Evolutionary conservation across 139 green algal genomes (phyloP).

Genomic region (Auxenochlorella pyrenoidosa): DNA sequence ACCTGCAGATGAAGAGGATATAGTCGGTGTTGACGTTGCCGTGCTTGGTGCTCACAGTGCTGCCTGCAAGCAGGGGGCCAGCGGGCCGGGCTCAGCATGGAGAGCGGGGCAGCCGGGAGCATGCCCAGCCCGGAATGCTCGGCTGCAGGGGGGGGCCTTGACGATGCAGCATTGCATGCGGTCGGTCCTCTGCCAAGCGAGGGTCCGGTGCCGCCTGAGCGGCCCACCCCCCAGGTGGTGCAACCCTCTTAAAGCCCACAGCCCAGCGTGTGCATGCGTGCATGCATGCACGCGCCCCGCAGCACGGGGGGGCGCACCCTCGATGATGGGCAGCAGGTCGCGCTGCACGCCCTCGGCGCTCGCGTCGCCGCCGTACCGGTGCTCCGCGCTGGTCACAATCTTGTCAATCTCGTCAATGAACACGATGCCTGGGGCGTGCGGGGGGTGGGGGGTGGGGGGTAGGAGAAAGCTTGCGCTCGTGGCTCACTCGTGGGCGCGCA

Average conservation of each 20-base stretch:
- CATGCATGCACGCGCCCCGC: background rate
- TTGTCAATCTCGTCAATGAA: constrained; percentile 99
- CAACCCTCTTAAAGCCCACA: background rate
- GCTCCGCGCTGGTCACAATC: constrained; percentile 83
- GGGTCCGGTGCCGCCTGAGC: no score
- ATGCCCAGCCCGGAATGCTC: no score
- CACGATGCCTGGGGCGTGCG: constrained; percentile 80
- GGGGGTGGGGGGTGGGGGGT: background rate
- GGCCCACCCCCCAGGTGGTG: no score
- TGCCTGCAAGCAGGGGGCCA: constrained; percentile 35
- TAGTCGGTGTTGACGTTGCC: constrained; percentile 96
- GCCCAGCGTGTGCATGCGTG: background rate
- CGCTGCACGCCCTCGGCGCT: constrained; percentile 89
- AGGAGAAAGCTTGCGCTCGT: background rate
- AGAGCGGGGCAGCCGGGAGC: no score
- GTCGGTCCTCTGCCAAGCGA: no score
- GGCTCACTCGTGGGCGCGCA: no score
- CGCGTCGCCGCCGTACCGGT: constrained; percentile 67
- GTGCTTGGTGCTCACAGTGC: constrained; percentile 84
- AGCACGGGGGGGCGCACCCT: constrained; percentile 54
- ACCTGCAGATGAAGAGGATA: constrained; percentile 95
- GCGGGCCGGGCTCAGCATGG: no score
- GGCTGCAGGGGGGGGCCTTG: no score
- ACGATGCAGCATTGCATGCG: no score
- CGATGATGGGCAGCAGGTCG: constrained; percentile 98